Base-by-base conservation (phyloP, 106 monocot species). In the Dioscorea zingiberensis region DNA sequence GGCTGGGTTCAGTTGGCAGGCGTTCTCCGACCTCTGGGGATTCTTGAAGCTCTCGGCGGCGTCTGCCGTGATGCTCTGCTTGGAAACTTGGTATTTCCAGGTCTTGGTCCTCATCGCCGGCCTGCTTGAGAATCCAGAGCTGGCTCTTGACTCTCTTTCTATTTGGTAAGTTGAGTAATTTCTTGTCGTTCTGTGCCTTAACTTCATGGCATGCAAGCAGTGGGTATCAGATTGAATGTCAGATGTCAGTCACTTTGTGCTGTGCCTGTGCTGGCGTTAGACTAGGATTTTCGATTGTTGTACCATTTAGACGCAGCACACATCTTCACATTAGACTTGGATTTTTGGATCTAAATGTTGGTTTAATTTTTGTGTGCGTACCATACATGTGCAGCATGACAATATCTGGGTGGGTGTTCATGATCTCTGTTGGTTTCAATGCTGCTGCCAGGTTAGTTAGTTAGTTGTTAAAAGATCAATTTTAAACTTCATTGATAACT, bases 401-500 rank as follows among this genome's bases (percentile, higher is more conserved):
- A 48, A 81, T 95, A 17, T 91, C 87, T 4, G 91, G 94, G 0
- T 91, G 90, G 87, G 83, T 95, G 19, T 91, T 95, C 67, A 95
- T 91, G 94, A 88, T 95, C 54, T 80, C 94, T 0, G 85, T 95
- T 15, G 94, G 94, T 38, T 95, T 95, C 74, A 95, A 95, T 61
- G 91, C 94, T 2, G 94, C 94, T 51, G 85, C 85, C 21, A 85
- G 89, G 85, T 89, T 57, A 48, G 24, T 56, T 21, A 60, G 4
- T 48, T 65, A 10, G 4, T 6, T 38, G 6, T 38, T 38, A 2
- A 10, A n/a, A n/a, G n/a, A n/a, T n/a, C n/a, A n/a, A n/a, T n/a
- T n/a, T n/a, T n/a, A n/a, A n/a, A n/a, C n/a, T n/a, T n/a, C n/a
- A n/a, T n/a, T n/a, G n/a, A n/a, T n/a, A n/a, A n/a, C n/a, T n/a